Evolutionary conservation across 768 basidiomycete genomes (phyloP), one percentile per base, ranked within the genome.

Genomic region (Boletus bicolor): DNA sequence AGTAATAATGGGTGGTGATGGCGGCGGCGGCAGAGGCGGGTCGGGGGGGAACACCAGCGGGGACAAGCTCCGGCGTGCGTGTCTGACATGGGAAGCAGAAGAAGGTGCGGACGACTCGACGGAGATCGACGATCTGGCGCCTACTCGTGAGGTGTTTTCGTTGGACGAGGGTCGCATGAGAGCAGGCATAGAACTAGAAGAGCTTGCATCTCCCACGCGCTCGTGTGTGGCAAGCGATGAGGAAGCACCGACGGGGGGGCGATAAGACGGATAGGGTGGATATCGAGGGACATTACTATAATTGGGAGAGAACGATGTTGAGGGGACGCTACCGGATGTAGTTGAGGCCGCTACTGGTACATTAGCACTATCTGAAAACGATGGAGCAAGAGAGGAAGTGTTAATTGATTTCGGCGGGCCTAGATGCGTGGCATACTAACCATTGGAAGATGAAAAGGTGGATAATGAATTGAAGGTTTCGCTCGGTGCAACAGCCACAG

Each of bases 221-320:
- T 57, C 65, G 12, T 54, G 56, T n/a, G 41, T 28, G 44, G 57
- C 48, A 47, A 57, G 59, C 32, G 62, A 66, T 6, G 62, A 51
- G 3, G 55, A 26, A 24, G 48, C 60, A 45, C 44, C 49, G 5
- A 24, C 15, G 45, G 61, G 47, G 24, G 61, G 59, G 57, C 54
- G 69, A 62, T 67, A 63, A 56, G 71, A 54, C n/a, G 64, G 59
- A 54, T 54, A 53, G 44, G 58, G 62, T 32, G 61, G 61, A 52
- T 59, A 58, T 45, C 67, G 62, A 44, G 64, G 41, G 24, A 44
- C 4, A 57, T 64, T 70, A 54, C 68, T 42, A 68, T 49, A 70
- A 49, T 36, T 19, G 55, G 66, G 55, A 37, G 53, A 37, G 38
- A 65, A 60, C 15, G 62, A 56, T 47, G 55, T 9, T 39, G 67